Evolutionary conservation across 2,329 filamentous ascomycete species (phyloP), one percentile per base, ranked within the genome.

Genomic region (Colletotrichum falcatum): DNA sequence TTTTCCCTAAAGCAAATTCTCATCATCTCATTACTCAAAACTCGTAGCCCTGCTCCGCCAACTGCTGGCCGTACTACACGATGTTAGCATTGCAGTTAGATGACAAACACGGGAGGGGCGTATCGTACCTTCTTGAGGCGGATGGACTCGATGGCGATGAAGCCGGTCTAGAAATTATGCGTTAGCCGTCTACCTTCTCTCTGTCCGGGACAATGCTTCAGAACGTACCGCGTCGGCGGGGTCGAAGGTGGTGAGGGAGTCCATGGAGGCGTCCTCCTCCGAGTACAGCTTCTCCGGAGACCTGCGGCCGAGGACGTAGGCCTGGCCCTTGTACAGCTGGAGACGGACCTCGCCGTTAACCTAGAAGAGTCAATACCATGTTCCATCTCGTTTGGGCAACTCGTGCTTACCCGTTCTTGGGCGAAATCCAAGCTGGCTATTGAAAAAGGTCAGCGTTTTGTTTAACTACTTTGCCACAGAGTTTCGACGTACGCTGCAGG

Each of bases 61-160:
- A 82, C 65, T 78, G 76, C 3, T 77, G 74, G 58, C 84, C 84
- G 70, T 83, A 86, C 81, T 88, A 8, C 49, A 1, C 2, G 2
- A 37, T 44, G n/a, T 70, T 12, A 70, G 64, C 9, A 26, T 28
- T 12, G 3, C 6, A 48, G 12, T 18, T 8, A 5, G 9, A 9
- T 2, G 0, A 26, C 14, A 1, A 5, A 3, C n/a, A 5, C 2
- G 14, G 12, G 0, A 12, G n/a, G n/a, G n/a, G n/a, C n/a, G n/a
- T 35, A 1, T 42, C 67, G n/a, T 70, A 63, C 67, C 75, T 82
- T 91, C 81, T 89, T 83, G 60, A 92, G 82, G 54, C 88, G 85
- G 74, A 92, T 92, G 73, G 88, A 88, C 77, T 95, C 86, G 75
- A 94, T 90, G 63, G 86, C 86, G 77, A 95, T 90, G 78, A 91